Conservation (phyloP, 306 rosid species). For the Corylus americana region DNA sequence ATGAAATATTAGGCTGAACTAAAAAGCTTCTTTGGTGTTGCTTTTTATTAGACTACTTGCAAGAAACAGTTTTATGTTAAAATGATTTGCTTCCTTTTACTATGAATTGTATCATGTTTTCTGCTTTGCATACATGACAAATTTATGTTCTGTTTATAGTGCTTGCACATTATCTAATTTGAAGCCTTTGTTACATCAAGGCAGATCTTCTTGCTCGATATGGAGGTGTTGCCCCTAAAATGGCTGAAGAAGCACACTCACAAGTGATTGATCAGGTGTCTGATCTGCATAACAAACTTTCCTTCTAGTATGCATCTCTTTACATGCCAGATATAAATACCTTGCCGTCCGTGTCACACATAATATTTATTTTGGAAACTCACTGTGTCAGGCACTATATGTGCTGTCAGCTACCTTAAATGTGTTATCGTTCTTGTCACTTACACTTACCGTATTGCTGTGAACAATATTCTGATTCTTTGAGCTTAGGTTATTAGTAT, state of each 20-base stretch:
- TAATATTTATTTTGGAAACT: neutral
- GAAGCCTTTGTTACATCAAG: constrained; percentile 46
- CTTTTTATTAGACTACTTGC: neutral
- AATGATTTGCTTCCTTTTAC: constrained; percentile 12
- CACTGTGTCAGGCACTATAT: neutral
- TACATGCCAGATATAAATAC: neutral
- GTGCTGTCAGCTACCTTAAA: neutral
- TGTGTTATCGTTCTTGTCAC: neutral
- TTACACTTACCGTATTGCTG: neutral
- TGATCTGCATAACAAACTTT: neutral
- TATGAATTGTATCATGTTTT: constrained; percentile 7
- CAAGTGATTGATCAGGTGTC: constrained; percentile 83
- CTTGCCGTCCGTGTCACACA: neutral
- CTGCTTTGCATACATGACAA: neutral
- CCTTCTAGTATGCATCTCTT: neutral
- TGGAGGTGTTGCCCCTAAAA: constrained; percentile 97
- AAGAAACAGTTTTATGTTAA: neutral
- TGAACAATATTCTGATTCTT: neutral
- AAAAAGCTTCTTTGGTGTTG: neutral
- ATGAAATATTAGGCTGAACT: neutral
- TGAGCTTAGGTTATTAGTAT: neutral
- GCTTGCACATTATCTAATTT: constrained; percentile 13
- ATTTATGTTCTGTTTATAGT: neutral
- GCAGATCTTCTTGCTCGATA: constrained; percentile 82
- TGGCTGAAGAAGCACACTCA: constrained; percentile 95